Base-by-base conservation (phyloP, 2,329 filamentous ascomycete genomes). In the Ustilaginoidea virens region DNA sequence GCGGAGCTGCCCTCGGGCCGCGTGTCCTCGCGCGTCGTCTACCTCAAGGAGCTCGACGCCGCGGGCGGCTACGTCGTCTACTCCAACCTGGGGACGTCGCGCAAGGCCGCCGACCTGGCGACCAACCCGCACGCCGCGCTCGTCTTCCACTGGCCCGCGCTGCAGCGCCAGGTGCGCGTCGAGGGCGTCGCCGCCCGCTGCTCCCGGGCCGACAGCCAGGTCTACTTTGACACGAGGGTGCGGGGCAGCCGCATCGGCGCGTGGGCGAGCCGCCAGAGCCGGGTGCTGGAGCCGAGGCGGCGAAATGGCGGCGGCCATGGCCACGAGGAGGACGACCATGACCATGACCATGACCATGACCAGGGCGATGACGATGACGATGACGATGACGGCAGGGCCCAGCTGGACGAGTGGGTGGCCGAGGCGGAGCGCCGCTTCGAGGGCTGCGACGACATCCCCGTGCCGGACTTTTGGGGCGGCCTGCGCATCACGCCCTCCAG, bases 401-500 rank as follows among this genome's bases (percentile, higher is more conserved):
- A 81, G 56, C 56, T 98, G 34, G 82, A 93, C 46, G 57, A 61
- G 20, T 75, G 77, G 63, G 85, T 96, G 0, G 62, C 61, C 38
- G 82, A 92, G 44, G 66, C 75, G 20, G 80, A 92, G 59, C 58
- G 67, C 50, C 66, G 60, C 40, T 98, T 93, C 49, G 66, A 75
- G 23, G 80, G 73, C 2, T 46, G 68, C 38, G 80, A 92, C 17
- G 56, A 80, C 32, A 92, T 98, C 39, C 86, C 86, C 1, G 74
- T 94, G 28, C 90, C 90, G 4, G 76, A 80, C 7, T 94, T 93
- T 51, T 98, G 90, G 90, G 90, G 90, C 17, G 90, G 90, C 0
- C 49, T 94, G 50, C 73, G 87, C 42, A 69, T 98, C 35, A 66
- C 86, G 38, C 87, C 90, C 1, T 79, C 85, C 46, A 70, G 73